These are phyloP conservation scores for Aureobasidium namibiae DNA, from an alignment of 2,329 filamentous ascomycete species.

Conservation along the genomic window DNA sequence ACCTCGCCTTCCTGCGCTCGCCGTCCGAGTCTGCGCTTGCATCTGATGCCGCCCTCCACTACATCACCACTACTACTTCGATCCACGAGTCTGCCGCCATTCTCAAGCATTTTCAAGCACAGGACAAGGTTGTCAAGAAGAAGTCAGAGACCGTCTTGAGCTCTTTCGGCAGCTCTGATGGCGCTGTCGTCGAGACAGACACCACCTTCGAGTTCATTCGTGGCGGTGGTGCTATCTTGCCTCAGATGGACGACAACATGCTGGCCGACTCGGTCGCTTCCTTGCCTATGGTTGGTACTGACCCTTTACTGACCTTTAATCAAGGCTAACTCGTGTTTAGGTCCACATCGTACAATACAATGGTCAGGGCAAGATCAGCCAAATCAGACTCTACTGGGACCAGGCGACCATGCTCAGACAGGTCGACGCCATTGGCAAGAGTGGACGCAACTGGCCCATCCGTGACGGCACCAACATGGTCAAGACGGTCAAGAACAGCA, in stretches of 20 bases:
- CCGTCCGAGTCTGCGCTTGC: constrained; percentile 37
- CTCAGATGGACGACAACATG: constrained; percentile 89
- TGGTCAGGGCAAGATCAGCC: constrained; percentile 64
- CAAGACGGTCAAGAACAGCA: constrained; percentile 43
- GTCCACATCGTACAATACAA: constrained; percentile 86
- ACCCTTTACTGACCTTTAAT: background rate
- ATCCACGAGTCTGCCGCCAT: constrained; percentile 66
- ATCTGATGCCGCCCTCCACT: constrained; percentile 51
- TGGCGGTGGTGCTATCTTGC: constrained; percentile 79
- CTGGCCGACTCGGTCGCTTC: constrained; percentile 71
- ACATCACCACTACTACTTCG: constrained; percentile 78
- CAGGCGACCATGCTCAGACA: constrained; percentile 88
- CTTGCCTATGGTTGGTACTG: constrained; percentile 63
- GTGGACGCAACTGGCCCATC: constrained; percentile 91
- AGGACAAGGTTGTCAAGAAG: constrained; percentile 70
- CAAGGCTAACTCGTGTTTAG: constrained; percentile 26
- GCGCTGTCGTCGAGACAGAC: constrained; percentile 69
- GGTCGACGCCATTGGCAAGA: constrained; percentile 84
- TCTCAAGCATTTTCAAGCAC: constrained; percentile 67
- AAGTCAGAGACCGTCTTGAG: constrained; percentile 71
- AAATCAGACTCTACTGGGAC: constrained; percentile 91
- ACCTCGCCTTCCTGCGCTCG: constrained; percentile 37
- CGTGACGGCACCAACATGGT: constrained; percentile 77
- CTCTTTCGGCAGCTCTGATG: constrained; percentile 61
- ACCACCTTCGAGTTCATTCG: constrained; percentile 73